These are phyloP conservation scores for Ophiostoma ips DNA, from an alignment of 2,329 filamentous ascomycete species.

Conservation along the genomic window DNA sequence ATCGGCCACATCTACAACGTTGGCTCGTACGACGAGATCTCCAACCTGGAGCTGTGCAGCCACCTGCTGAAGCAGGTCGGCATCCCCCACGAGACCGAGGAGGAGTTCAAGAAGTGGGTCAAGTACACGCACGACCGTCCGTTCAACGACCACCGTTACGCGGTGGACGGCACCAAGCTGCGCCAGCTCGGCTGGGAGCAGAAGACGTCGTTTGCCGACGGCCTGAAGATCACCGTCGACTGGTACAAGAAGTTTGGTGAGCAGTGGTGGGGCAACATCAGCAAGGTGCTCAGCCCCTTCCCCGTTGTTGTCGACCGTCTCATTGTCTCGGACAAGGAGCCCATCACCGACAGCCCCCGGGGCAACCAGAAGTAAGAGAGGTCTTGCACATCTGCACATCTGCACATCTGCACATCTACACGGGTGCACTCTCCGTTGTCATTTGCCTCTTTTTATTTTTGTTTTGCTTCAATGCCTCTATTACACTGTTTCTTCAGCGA, in stretches of 20 bases:
- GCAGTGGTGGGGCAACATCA: conserved; percentile 60
- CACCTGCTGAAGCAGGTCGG: conserved; percentile 50
- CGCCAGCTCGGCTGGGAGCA: conserved; percentile 55
- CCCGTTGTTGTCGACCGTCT: conserved; percentile 43
- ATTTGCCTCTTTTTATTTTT: background rate
- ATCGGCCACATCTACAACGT: conserved; percentile 73
- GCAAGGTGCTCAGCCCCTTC: conserved; percentile 53
- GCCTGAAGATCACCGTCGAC: conserved; percentile 48
- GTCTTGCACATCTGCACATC: background rate
- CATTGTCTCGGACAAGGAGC: conserved; percentile 38
- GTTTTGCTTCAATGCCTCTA: too few species aligned
- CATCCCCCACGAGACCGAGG: conserved; percentile 34
- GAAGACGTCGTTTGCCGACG: conserved; percentile 49
- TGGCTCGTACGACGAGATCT: conserved; percentile 62
- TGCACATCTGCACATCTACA: too few species aligned
- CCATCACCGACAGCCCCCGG: conserved; percentile 20
- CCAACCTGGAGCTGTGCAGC: conserved; percentile 55
- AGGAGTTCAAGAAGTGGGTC: conserved; percentile 49
- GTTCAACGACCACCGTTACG: conserved; percentile 64
- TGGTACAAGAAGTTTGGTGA: conserved; percentile 57
- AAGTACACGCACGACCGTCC: conserved; percentile 65
- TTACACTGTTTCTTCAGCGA: too few species aligned
- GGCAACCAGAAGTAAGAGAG: conserved; percentile 8
- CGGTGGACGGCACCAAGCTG: conserved; percentile 56
- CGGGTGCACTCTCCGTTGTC: background rate